Percentiles rank a stretch among this genome's conserved stretches.
phyloP scores from a whole-genome alignment of 345 rosid genomes.

The Rubroshorea leprosula region DNA sequence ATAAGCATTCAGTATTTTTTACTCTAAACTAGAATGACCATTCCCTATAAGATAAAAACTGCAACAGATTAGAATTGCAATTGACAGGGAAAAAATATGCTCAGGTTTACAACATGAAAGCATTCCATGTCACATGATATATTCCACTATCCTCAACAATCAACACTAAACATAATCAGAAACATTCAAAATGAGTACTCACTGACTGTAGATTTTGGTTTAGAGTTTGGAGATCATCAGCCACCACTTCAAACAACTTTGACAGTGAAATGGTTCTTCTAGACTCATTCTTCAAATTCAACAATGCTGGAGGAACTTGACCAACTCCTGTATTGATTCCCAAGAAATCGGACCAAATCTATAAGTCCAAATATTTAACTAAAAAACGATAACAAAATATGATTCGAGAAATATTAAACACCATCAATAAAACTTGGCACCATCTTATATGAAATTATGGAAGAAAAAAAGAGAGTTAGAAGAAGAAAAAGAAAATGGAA shows the following conservation, averaged over 20 bases:
- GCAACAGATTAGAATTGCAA: background rate
- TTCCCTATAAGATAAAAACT: background rate
- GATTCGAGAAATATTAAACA: background rate
- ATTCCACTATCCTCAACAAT: background rate
- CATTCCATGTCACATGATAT: background rate
- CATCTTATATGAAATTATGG: background rate
- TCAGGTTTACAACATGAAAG: background rate
- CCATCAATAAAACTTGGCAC: background rate
- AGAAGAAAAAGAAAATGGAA: slow-evolving; percentile 1
- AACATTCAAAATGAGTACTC: slow-evolving; percentile 26
- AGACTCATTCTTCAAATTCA: slow-evolving; percentile 50
- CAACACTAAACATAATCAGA: background rate
- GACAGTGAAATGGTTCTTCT: slow-evolving; percentile 46
- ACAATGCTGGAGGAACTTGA: slow-evolving; percentile 39
- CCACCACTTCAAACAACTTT: slow-evolving; percentile 67
- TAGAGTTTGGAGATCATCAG: slow-evolving; percentile 72
- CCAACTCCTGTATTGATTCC: slow-evolving; percentile 33
- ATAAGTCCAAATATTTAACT: background rate
- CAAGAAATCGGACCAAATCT: slow-evolving; percentile 7
- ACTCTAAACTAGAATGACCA: background rate
- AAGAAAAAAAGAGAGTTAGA: background rate
- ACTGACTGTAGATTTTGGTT: slow-evolving; percentile 89
- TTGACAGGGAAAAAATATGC: background rate
- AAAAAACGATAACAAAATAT: no score
- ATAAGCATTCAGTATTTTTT: background rate